These are phyloP conservation scores for Solidago caesia DNA, from an alignment of 129 eudicot species.

Conservation along the genomic window DNA sequence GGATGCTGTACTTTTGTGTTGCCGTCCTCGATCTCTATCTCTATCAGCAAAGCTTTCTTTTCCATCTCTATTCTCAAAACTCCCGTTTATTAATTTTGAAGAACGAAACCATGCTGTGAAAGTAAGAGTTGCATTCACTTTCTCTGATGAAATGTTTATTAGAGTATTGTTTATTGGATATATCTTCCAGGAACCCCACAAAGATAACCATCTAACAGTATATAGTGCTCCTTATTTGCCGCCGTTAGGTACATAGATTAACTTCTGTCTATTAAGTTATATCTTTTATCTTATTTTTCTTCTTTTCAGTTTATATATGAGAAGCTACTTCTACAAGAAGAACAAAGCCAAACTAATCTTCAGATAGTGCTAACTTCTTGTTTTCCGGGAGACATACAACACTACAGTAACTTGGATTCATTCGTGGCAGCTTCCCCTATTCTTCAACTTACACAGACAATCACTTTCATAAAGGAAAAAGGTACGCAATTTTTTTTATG, in stretches of 20 bases:
- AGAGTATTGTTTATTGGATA: too few species aligned
- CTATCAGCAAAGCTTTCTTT: not conserved
- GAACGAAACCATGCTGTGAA: not conserved
- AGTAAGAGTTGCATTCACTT: not conserved
- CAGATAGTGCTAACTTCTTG: not conserved
- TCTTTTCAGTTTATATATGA: slow-evolving; percentile 13
- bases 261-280: too few species aligned
- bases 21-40: slow-evolving; percentile 15
- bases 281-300: not conserved
- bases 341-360: slow-evolving; percentile 6
- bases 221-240: too few species aligned
- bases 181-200: not conserved
- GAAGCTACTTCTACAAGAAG: slow-evolving; percentile 18
- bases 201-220: not conserved
- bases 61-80: too few species aligned
- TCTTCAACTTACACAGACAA: not conserved
- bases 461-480: slow-evolving; percentile 20
- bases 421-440: not conserved
- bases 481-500: not conserved
- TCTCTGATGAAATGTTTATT: too few species aligned
- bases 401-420: not conserved
- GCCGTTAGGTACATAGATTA: too few species aligned
- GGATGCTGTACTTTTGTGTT: slow-evolving; percentile 16
- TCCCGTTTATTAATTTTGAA: not conserved
- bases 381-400: not conserved